Conservation (phyloP, 257 asterid genomes). For the Coffea eugenioides region DNA sequence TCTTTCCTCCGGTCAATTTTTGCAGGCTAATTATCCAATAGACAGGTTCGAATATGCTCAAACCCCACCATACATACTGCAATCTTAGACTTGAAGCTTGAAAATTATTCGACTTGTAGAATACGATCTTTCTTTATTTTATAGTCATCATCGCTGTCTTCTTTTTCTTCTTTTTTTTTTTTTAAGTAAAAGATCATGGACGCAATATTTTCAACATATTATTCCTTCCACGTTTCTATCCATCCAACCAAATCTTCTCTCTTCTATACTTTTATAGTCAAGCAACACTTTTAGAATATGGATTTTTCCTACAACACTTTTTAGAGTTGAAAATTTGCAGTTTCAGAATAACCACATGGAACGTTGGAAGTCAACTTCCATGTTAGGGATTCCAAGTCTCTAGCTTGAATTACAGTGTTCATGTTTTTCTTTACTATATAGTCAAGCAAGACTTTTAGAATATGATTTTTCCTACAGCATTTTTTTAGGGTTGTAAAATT, state of each 20-base stretch:
- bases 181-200: too few relatives aligned
- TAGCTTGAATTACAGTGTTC: background rate
- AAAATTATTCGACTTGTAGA: background rate
- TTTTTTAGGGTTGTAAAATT: background rate
- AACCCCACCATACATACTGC: background rate
- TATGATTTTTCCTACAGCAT: too few relatives aligned
- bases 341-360: too few relatives aligned
- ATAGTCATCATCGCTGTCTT: background rate
- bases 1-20: conserved; percentile 1
- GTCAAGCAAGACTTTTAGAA: background rate
- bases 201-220: too few relatives aligned
- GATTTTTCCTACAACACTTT: background rate
- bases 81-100: background rate
- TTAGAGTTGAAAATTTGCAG: too few relatives aligned
- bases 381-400: too few relatives aligned
- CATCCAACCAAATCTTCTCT: too few relatives aligned
- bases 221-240: too few relatives aligned
- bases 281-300: background rate
- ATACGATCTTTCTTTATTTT: too few relatives aligned
- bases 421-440: too few relatives aligned
- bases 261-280: background rate
- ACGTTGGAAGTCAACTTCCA: too few relatives aligned
- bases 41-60: conserved; percentile 7
- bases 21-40: background rate
- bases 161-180: too few relatives aligned